phyloP scores from a whole-genome alignment of 768 basidiomycete genomes.

The Boletus sp. region DNA sequence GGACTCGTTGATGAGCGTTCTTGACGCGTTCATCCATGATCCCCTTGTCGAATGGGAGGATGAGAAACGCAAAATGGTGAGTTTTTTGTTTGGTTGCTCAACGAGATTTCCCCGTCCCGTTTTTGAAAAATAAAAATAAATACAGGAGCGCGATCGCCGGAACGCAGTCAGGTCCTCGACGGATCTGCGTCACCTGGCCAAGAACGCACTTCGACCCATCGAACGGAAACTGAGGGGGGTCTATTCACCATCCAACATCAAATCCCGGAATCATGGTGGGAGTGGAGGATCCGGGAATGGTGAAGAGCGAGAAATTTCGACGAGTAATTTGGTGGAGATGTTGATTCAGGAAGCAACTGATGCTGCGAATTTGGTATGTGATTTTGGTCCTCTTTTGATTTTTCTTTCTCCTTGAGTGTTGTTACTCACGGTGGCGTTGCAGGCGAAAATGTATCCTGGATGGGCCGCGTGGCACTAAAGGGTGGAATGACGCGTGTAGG shows the following conservation, averaged over 20 bases:
- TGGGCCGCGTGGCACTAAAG: conserved; percentile 80
- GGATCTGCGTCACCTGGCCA: conserved; percentile 65
- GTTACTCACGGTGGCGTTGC: conserved; percentile 9
- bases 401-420: not conserved
- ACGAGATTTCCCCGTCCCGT: not conserved
- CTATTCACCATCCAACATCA: conserved; percentile 47
- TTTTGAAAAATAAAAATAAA: not conserved
- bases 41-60: conserved; percentile 96
- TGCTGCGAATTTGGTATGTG: conserved; percentile 59
- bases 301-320: conserved; percentile 51
- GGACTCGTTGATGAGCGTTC: conserved; percentile 90
- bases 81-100: conserved; percentile 12
- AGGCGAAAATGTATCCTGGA: conserved; percentile 90
- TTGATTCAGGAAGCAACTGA: conserved; percentile 88
- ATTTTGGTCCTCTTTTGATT: not conserved
- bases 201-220: conserved; percentile 75
- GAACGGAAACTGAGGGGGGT: conserved; percentile 78
- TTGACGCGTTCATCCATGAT: conserved; percentile 96
- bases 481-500: not conserved
- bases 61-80: conserved; percentile 63
- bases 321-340: conserved; percentile 85
- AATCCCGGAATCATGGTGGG: conserved; percentile 35
- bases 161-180: conserved; percentile 47
- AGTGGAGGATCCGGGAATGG: conserved; percentile 19
- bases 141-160: conserved; percentile 43